Evolutionary conservation across 768 basidiomycete species (phyloP), one percentile per base, ranked within the genome.

Genomic region (Hortiboletus campestris): DNA sequence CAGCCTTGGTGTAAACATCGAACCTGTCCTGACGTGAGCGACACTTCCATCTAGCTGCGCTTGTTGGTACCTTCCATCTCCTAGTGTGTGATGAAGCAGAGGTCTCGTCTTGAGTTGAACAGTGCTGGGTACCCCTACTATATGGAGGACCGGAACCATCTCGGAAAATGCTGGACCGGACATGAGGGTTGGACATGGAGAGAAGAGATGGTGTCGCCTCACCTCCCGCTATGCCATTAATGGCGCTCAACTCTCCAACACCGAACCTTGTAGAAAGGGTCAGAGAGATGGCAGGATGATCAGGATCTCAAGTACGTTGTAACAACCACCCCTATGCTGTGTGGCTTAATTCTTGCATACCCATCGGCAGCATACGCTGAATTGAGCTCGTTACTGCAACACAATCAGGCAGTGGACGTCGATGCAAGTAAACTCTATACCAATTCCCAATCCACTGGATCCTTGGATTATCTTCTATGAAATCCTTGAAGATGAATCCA

Each of bases 321-420:
- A 32, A 81, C 71, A 6, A 94, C 71, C 9, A 84, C 90, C 47
- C 89, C 90, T 46, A 92, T 73, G 61, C 82, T 78, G 45, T 78
- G 74, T 47, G 86, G 83, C 61, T 93, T 95, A 49, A 94, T 85
- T 54, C 95, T 82, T 19, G 94, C 91, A 70, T 96, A 96, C 12
- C 94, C 94, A 65, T 95, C 94, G 0, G 91, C 91, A 16, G 94
- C 94, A 70, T 97, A 97, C 0, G 91, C 80, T 0, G 91, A 89
- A 60, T 94, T 91, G 45, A 94, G 77, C 67, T 94, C 89, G 57
- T 92, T 91, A 61, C 89, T 90, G 55, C 16, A 28, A 44, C 7
- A 16, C 4, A n/a, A 31, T 69, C 34, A 64, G 40, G n/a, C 5
- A 22, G 8, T 10, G 35, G 0, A 10, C 3, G 3, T 22, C 5